Evolutionary conservation across 2,329 filamentous ascomycete species (phyloP).

Genomic region (Xylaria sp.): DNA sequence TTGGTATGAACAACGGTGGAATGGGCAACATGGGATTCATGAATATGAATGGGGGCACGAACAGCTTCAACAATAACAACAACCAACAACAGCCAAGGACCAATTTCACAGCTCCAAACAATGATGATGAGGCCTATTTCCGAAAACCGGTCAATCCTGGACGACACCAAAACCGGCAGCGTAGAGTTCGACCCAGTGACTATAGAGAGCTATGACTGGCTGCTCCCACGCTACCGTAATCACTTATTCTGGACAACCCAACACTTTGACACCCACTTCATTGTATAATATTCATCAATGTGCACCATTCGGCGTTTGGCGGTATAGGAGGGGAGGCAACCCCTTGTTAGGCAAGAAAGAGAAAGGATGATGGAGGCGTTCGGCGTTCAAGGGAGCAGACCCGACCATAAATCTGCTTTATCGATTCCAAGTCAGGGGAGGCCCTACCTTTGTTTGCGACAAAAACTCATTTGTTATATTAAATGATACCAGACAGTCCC

Average conservation of each 20-base stretch:
- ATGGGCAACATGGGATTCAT: constrained; percentile 50
- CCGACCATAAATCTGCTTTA: constrained; percentile 10
- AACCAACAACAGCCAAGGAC: constrained; percentile 43
- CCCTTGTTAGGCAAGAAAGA: constrained; percentile 19
- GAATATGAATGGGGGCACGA: constrained; percentile 45
- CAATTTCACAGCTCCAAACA: constrained; percentile 63
- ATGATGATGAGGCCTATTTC: constrained; percentile 92
- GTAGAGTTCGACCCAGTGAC: constrained; percentile 85
- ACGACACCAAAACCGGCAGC: constrained; percentile 83
- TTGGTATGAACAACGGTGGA: constrained; percentile 48
- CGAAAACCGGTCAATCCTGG: constrained; percentile 95
- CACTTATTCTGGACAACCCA: constrained; percentile 20
- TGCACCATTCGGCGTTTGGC: constrained; percentile 41
- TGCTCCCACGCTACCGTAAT: neutral
- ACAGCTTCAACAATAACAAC: constrained; percentile 49
- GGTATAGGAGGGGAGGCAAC: constrained; percentile 17
- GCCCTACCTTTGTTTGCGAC: constrained; percentile 14
- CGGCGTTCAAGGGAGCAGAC: constrained; percentile 25
- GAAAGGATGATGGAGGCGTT: constrained; percentile 8
- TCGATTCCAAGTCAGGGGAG: neutral
- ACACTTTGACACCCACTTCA: constrained; percentile 15
- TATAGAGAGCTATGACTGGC: constrained; percentile 78
- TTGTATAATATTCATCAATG: constrained; percentile 36
- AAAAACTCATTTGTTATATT: constrained; percentile 19
- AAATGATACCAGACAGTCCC: constrained; percentile 14